These are phyloP conservation scores for Dalbergia oliveri DNA, from an alignment of 306 rosid genomes.

Conservation along the genomic window DNA sequence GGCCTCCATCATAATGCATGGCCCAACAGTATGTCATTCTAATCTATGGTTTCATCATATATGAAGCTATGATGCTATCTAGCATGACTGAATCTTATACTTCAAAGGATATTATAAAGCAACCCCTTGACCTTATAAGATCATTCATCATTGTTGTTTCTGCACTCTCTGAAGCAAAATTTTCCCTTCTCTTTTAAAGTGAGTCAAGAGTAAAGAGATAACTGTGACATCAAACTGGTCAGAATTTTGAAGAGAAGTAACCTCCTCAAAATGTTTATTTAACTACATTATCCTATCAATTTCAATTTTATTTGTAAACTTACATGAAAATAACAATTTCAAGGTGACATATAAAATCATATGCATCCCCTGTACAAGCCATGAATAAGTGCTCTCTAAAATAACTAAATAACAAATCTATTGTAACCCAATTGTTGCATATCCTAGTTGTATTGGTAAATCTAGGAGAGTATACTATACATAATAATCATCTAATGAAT, in stretches of 20 bases:
- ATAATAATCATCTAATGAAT: constrained; percentile 10
- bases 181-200: not conserved
- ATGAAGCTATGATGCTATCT: constrained; percentile 33
- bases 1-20: not conserved
- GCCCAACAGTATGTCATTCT: constrained; percentile 12
- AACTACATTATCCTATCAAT: constrained; percentile 32
- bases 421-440: not conserved
- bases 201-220: constrained; percentile 32
- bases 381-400: constrained; percentile 19
- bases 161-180: constrained; percentile 25
- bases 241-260: constrained; percentile 28
- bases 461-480: not conserved
- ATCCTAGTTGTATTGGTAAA: constrained; percentile 8
- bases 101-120: constrained; percentile 7
- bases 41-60: constrained; percentile 14
- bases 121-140: constrained; percentile 20
- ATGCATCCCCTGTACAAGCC: constrained; percentile 15
- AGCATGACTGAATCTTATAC: constrained; percentile 30
- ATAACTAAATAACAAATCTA: constrained; percentile 11
- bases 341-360: constrained; percentile 16
- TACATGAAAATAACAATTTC: constrained; percentile 28
- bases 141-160: constrained; percentile 32
- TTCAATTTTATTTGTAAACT: constrained; percentile 28
- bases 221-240: constrained; percentile 30
- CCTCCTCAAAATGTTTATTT: constrained; percentile 22